These are phyloP conservation scores for Coniella vitis DNA, from an alignment of 2,329 filamentous ascomycete genomes.

Conservation along the genomic window DNA sequence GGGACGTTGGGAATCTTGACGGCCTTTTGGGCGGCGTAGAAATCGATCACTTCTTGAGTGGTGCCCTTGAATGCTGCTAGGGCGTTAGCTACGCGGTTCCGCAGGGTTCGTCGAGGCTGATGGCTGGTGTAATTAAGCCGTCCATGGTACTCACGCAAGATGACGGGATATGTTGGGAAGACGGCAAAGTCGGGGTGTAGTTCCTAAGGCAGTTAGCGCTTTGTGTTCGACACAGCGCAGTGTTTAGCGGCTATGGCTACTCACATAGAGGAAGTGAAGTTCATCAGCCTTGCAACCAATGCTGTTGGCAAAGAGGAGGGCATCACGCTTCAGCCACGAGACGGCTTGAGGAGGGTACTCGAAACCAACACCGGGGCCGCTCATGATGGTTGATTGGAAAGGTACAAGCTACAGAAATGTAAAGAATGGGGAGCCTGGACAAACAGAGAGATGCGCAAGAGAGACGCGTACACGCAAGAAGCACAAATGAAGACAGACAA, in stretches of 20 bases:
- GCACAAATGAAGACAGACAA: background rate
- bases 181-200: conserved; percentile 78
- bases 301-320: conserved; percentile 81
- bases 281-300: conserved; percentile 80
- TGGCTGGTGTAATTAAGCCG: too few species aligned
- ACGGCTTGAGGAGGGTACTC: conserved; percentile 72
- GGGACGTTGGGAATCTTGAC: conserved; percentile 69
- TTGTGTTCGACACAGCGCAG: background rate
- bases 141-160: conserved; percentile 54
- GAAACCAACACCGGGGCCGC: conserved; percentile 60
- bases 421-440: conserved; percentile 9
- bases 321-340: conserved; percentile 81
- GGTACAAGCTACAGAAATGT: background rate
- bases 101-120: too few species aligned
- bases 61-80: conserved; percentile 65
- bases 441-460: too few species aligned
- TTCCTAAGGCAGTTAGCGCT: conserved; percentile 48
- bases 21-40: conserved; percentile 64
- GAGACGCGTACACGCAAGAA: background rate
- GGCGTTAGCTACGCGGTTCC: background rate
- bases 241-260: conserved; percentile 20
- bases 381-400: conserved; percentile 27
- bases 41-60: conserved; percentile 72
- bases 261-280: conserved; percentile 85
- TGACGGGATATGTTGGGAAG: conserved; percentile 82